Base-by-base conservation (phyloP, 495 filamentous ascomycete genomes). In the Paragyromitra xinjiangensis region DNA sequence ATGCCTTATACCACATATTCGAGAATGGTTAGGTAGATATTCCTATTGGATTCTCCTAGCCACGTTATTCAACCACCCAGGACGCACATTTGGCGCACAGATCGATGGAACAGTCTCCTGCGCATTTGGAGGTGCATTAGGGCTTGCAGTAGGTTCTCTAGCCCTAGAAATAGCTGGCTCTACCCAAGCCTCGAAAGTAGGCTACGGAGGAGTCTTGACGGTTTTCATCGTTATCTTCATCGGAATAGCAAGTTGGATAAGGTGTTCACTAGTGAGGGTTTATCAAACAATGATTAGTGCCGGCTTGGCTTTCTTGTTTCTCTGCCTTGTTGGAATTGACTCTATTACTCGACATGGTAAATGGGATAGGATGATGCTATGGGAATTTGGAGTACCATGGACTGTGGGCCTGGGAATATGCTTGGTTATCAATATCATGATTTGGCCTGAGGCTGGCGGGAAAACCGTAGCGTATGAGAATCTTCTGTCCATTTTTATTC, bases 341-440 rank as follows among this genome's bases (percentile, higher is more conserved):
- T 50, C 51, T 19, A 72, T 81, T 39, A 56, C 37, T 26, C 64
- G n/a, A 24, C 29, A 53, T 5, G 77, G 77, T 2, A 61, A 19
- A 39, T 82, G 80, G 80, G 78, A 84, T 48, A 88, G 86, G 85
- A 64, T 58, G 26, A 87, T 87, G 70, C 75, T 89, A 7, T 85
- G 86, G 70, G 82, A 84, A 64, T 89, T 88, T 81, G 88, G 85
- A 1, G 82, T 89, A 50, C 88, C 88, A n/a, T 90, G 88, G 88
- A 75, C 86, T 14, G 75, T 88, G 26, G 88, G 88, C 5, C 86
- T 89, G 73, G 86, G 82, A 5, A 82, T 90, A 56, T 84, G 84
- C 73, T 80, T 89, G 22, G 56, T 86, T 19, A 79, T 89, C 45
- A 86, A 86, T 77, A 76, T 82, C 19, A 59, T 81, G 14, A 78